Conservation (phyloP, 2,329 filamentous ascomycete genomes). For the Alternaria sp. region DNA sequence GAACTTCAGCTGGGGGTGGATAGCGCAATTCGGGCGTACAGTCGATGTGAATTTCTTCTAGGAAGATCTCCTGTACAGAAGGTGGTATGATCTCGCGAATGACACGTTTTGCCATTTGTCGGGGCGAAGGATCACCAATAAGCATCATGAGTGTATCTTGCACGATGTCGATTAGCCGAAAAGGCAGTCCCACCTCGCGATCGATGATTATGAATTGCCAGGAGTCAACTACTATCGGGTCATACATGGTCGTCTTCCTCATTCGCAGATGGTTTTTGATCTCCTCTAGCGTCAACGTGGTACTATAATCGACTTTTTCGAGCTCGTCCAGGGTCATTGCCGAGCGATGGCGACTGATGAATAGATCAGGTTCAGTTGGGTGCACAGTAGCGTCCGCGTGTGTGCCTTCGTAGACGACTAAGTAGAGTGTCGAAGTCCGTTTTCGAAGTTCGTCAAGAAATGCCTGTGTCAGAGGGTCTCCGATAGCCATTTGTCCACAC, state of each 20-base stretch:
- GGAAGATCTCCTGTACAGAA: slow-evolving; percentile 33
- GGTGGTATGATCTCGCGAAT: slow-evolving; percentile 37
- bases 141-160: slow-evolving; percentile 41
- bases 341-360: slow-evolving; percentile 35
- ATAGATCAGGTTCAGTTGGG: slow-evolving; percentile 35
- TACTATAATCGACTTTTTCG: slow-evolving; percentile 28
- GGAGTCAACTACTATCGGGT: slow-evolving; percentile 43
- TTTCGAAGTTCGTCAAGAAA: slow-evolving; percentile 38
- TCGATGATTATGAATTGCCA: slow-evolving; percentile 49
- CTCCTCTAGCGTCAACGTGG: slow-evolving; percentile 35
- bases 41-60: slow-evolving; percentile 33
- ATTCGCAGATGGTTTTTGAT: slow-evolving; percentile 39
- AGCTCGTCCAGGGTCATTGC: slow-evolving; percentile 21
- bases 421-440: slow-evolving; percentile 28
- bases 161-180: slow-evolving; percentile 40
- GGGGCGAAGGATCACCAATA: slow-evolving; percentile 31
- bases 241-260: slow-evolving; percentile 38
- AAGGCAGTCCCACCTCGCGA: slow-evolving; percentile 34
- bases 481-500: slow-evolving; percentile 45
- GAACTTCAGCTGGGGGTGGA: slow-evolving; percentile 31
- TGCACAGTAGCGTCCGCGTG: slow-evolving; percentile 39
- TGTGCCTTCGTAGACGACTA: slow-evolving; percentile 43
- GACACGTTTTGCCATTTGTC: slow-evolving; percentile 35
- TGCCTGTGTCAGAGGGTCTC: slow-evolving; percentile 26
- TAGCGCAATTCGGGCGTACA: slow-evolving; percentile 26